Base-by-base conservation (phyloP, 768 basidiomycete genomes). In the Lactifluus piperatus region DNA sequence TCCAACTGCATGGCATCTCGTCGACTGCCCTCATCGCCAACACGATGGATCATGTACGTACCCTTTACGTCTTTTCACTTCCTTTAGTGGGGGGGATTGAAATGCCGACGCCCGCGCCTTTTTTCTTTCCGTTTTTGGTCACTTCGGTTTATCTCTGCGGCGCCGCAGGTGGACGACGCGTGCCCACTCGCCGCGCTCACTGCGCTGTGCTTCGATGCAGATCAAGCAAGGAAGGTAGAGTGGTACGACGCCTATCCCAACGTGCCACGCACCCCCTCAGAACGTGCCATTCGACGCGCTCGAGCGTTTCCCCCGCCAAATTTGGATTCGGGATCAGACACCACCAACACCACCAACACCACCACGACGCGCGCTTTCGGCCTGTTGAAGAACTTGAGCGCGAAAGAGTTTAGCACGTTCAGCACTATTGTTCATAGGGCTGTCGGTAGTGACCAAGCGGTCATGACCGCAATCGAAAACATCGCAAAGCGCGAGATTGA, bases 131-230 rank as follows among this genome's bases (percentile, higher is more conserved):
- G n/a, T 26, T 43, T 43, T 30, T 29, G 43, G 43, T n/a, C n/a
- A n/a, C n/a, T n/a, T n/a, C n/a, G n/a, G n/a, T n/a, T n/a, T n/a
- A n/a, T n/a, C n/a, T n/a, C n/a, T n/a, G 26, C 24, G 56, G 34
- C 24, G 14, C 45, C 34, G 22, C 56, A 63, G 64, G 57, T 58
- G 46, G 30, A 63, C 57, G 62, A 64, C 18, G 57, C 62, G 53
- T 63, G 57, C 29, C 8, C 57, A 13, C 43, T 63, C 6, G 62
- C 57, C 41, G 37, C 49, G 45, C 27, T 62, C 14, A 51, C 26
- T 13, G 62, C 62, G 46, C 27, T 63, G 57, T 41, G 57, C 46
- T 47, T 64, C 51, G 54, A 63, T 41, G 51, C 48, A 36, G 37
- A 50, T 32, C 64, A 64, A 16, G 62, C 54, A 1, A 11, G 26